Evolutionary conservation across 2,329 filamentous ascomycete genomes (phyloP), one percentile per base, ranked within the genome.

Genomic region (Aureobasidium sp.): DNA sequence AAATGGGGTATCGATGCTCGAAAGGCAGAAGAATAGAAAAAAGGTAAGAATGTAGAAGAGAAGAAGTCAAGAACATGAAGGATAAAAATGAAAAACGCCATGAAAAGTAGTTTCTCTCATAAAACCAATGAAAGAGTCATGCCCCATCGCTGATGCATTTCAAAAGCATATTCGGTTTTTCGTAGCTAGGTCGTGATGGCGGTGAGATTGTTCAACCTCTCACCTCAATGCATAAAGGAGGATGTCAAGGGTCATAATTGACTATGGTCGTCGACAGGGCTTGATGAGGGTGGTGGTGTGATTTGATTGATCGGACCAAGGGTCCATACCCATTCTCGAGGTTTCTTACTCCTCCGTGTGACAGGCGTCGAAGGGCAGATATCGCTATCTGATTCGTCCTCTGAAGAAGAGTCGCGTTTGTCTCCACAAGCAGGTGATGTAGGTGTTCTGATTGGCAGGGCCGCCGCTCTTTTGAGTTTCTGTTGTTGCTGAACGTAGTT

Each of bases 301-400:
- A 59, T 59, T 39, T 52, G 36, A 5, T 55, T 20, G 36, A 67
- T 60, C 2, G 80, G 77, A 1, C 78, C 80, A 12, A 85, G 70
- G 1, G 82, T 85, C 82, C 82, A 85, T 51, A 77, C 74, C 82
- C 82, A 85, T 66, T 83, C 78, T 23, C 82, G 71, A 29, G 78
- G 78, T 42, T 80, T 76, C 69, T 84, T 84, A 64, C 74, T 75
- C 27, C 80, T 79, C 17, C 79, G 77, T 23, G 81, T 79, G 17
- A 81, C 76, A 4, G 82, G 82, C 3, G 81, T 84, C 56, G 79
- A 76, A 0, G 81, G 81, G 65, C 74, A 77, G 1, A 77, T 78
- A 48, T 75, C 71, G n/a, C 70, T 70, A n/a, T 73, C 70, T 26
- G 57, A 60, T 32, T 78, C 76, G 65, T 78, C 79, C n/a, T 79